Evolutionary conservation across 306 rosid genomes (phyloP).

Genomic region (Rosa lucieae): DNA sequence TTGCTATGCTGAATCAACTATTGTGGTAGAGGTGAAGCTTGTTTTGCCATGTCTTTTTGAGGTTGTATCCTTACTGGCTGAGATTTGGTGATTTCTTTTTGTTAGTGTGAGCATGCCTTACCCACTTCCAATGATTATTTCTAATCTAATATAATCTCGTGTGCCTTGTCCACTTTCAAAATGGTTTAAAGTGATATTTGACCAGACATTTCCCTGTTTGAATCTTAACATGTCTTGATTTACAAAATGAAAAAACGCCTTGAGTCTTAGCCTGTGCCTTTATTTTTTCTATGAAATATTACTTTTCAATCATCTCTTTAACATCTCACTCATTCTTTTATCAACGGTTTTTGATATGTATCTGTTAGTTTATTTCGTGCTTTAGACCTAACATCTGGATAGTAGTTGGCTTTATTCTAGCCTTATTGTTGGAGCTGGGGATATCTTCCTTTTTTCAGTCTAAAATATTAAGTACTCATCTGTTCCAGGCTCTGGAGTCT

Average conservation of each 20-base stretch:
- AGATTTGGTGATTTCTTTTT: neutral
- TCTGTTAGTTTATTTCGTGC: neutral
- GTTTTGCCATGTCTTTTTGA: neutral
- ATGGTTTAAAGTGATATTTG: conserved; percentile 17
- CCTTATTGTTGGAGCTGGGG: conserved; percentile 13
- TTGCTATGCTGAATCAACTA: neutral
- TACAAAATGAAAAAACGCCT: neutral
- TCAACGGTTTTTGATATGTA: neutral
- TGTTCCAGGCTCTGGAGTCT: conserved; percentile 76
- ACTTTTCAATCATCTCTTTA: neutral
- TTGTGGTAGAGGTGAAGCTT: neutral
- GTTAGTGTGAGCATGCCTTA: neutral
- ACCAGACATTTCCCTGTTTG: neutral
- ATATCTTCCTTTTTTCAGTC: neutral
- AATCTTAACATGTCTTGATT: neutral
- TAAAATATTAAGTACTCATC: neutral
- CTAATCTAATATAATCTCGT: neutral
- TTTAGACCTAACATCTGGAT: neutral
- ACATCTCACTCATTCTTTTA: neutral
- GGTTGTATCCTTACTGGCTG: neutral
- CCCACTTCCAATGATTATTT: neutral
- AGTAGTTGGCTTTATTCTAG: neutral
- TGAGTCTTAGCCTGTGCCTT: neutral
- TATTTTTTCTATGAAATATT: neutral
- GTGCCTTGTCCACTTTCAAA: neutral